These are phyloP conservation scores for Pichia sporocuriosa DNA, from an alignment of 805 yeast genomes.

Conservation along the genomic window DNA sequence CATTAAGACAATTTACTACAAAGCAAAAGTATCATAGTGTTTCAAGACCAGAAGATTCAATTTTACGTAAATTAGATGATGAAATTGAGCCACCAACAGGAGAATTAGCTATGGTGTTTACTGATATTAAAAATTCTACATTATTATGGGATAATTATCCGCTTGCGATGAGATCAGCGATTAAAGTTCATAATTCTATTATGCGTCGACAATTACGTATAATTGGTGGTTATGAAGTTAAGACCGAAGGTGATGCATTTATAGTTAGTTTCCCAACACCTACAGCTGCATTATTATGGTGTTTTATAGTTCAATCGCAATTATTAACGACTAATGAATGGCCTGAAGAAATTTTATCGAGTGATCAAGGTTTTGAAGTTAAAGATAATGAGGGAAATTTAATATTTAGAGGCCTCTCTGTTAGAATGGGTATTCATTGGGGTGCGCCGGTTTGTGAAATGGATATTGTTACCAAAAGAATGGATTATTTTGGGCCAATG, in stretches of 20 bases:
- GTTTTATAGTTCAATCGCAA: conserved; percentile 86
- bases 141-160: conserved; percentile 90
- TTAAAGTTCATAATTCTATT: conserved; percentile 84
- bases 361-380: conserved; percentile 78
- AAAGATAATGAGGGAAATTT: conserved; percentile 51
- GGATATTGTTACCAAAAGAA: conserved; percentile 90
- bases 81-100: conserved; percentile 96
- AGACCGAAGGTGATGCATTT: conserved; percentile 98
- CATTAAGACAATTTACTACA: conserved; percentile 48
- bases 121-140: conserved; percentile 95
- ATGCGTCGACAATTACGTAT: conserved; percentile 92
- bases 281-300: conserved; percentile 86
- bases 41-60: conserved; percentile 60
- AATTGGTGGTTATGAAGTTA: conserved; percentile 96
- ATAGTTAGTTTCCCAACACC: conserved; percentile 96
- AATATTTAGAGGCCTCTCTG: conserved; percentile 84
- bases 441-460: conserved; percentile 95
- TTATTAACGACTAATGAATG: conserved; percentile 74
- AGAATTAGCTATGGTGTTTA: conserved; percentile 89
- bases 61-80: conserved; percentile 73
- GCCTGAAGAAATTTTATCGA: conserved; percentile 87
- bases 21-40: conserved; percentile 33
- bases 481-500: conserved; percentile 99
- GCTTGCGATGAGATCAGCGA: conserved; percentile 92
- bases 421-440: conserved; percentile 98